Percentiles rank a stretch among this genome's conserved stretches.
Evolutionary conservation across 768 basidiomycete genomes (phyloP).

Genomic region (Rhizopogon sp.): DNA sequence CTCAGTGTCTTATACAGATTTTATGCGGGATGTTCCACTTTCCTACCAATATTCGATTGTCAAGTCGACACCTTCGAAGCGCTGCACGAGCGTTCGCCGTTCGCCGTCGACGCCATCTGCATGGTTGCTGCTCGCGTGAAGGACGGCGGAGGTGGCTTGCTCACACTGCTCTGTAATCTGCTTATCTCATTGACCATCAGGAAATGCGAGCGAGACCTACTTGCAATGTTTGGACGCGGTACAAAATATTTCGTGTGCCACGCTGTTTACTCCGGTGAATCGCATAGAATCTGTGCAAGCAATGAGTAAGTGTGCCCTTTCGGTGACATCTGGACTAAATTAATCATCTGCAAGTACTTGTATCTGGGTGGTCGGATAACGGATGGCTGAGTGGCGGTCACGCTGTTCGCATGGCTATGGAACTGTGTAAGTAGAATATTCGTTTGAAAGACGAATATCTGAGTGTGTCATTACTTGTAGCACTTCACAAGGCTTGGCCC

Average conservation of each 20-base stretch:
- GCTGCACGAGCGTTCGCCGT: slow-evolving; percentile 85
- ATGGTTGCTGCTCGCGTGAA: slow-evolving; percentile 90
- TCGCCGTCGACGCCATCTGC: slow-evolving; percentile 89
- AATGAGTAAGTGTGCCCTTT: slow-evolving; percentile 62
- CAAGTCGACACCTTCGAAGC: slow-evolving; percentile 81
- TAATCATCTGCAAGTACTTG: slow-evolving; percentile 51
- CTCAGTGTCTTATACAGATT: slow-evolving; percentile 47
- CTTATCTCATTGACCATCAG: slow-evolving; percentile 31
- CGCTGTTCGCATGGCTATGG: slow-evolving; percentile 96
- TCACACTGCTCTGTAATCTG: neutral
- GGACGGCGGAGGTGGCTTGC: slow-evolving; percentile 72
- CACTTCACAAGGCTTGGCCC: slow-evolving; percentile 91
- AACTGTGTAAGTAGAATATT: slow-evolving; percentile 58
- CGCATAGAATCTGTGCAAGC: slow-evolving; percentile 88
- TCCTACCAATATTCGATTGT: slow-evolving; percentile 83
- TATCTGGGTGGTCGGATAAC: slow-evolving; percentile 93
- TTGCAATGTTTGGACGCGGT: slow-evolving; percentile 77
- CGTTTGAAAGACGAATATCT: neutral
- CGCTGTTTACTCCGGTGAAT: slow-evolving; percentile 81
- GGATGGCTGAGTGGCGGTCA: slow-evolving; percentile 95
- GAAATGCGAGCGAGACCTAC: slow-evolving; percentile 70
- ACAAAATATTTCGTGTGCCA: slow-evolving; percentile 77
- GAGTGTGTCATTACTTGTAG: slow-evolving; percentile 29
- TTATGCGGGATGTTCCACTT: slow-evolving; percentile 89
- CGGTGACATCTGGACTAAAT: neutral